Conservation (phyloP, 208 protist species). For the Leishmania mexicana region DNA sequence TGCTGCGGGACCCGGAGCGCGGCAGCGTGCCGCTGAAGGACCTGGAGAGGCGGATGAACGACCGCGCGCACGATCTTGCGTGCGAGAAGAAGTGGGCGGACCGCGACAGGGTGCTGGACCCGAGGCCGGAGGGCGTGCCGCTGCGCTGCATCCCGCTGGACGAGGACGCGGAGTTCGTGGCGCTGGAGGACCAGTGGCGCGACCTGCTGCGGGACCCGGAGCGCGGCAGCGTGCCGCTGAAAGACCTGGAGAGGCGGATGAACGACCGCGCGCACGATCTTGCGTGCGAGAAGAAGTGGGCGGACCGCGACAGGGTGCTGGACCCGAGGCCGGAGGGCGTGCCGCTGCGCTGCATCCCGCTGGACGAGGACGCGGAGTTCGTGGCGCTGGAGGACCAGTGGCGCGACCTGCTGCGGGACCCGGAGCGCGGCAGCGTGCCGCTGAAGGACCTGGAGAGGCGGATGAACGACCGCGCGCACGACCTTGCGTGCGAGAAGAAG, state of each 20-base stretch:
- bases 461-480: conserved; percentile 30
- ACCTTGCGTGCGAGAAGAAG: conserved; percentile 49
- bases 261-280: conserved; percentile 55
- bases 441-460: neutral
- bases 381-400: conserved; percentile 28
- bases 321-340: conserved; percentile 52
- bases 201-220: conserved; percentile 9
- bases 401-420: conserved; percentile 10
- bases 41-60: too few relatives aligned
- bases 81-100: conserved; percentile 34
- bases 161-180: conserved; percentile 35
- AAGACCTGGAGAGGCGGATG: conserved; percentile 35
- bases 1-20: conserved; percentile 12
- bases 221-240: neutral
- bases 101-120: conserved; percentile 42
- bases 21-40: too few relatives aligned
- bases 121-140: conserved; percentile 50
- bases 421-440: neutral
- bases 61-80: conserved; percentile 48
- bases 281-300: conserved; percentile 37
- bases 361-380: conserved; percentile 49
- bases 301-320: conserved; percentile 39
- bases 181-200: conserved; percentile 31
- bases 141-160: conserved; percentile 40
- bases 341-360: conserved; percentile 31